Conservation (phyloP, 768 basidiomycete species). For the Plicaturopsis crispa region DNA sequence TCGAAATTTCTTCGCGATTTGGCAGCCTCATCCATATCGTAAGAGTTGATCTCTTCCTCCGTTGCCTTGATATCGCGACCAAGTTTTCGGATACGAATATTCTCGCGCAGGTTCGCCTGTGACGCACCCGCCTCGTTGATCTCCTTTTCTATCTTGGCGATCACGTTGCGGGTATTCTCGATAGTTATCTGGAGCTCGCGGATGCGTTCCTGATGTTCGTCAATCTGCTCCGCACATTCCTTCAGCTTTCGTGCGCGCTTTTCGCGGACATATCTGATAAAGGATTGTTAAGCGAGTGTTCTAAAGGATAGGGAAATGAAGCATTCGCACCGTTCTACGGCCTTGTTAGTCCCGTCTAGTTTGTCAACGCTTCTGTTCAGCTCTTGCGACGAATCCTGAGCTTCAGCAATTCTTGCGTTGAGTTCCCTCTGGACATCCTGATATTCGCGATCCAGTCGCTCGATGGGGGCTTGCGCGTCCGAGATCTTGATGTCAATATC, state of each 20-base stretch:
- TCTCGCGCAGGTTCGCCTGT: conserved; percentile 71
- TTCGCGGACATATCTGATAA: conserved; percentile 62
- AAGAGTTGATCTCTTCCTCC: conserved; percentile 61
- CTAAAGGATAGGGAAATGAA: background rate
- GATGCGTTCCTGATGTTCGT: conserved; percentile 37
- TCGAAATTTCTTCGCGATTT: conserved; percentile 82
- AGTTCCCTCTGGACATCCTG: conserved; percentile 41
- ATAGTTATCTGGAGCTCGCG: conserved; percentile 30
- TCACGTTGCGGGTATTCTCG: conserved; percentile 30
- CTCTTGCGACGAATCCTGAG: conserved; percentile 53
- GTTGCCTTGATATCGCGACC: conserved; percentile 57
- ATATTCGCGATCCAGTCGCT: conserved; percentile 50
- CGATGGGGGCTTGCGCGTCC: conserved; percentile 59
- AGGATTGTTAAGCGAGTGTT: background rate
- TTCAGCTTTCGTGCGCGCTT: conserved; percentile 53
- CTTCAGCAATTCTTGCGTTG: conserved; percentile 38
- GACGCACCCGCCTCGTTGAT: conserved; percentile 69
- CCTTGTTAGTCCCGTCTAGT: conserved; percentile 51
- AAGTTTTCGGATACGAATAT: conserved; percentile 69
- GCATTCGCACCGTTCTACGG: conserved; percentile 60
- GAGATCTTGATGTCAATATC: conserved; percentile 54
- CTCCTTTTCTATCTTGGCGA: conserved; percentile 65
- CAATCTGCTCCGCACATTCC: conserved; percentile 51
- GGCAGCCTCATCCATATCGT: conserved; percentile 82
- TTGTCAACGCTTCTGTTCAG: conserved; percentile 58